Evolutionary conservation across 805 yeast species (phyloP), one percentile per base, ranked within the genome.

Genomic region (Tetrapisispora taiwanensis): DNA sequence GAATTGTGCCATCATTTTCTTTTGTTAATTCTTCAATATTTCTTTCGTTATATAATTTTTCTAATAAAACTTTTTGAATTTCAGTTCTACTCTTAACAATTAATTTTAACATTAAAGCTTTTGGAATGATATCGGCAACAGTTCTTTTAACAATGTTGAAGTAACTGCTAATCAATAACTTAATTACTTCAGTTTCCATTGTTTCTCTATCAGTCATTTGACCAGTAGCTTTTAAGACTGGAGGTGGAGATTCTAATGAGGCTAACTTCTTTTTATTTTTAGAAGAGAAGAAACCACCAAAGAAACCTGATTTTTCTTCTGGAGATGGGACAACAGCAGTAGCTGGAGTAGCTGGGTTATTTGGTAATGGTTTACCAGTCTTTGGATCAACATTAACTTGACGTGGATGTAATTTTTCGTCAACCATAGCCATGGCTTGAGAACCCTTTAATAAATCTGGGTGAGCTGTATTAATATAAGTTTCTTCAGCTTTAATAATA

Each of bases 231-330:
- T 89, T 83, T 58, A 90, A 76, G 6, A 88, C 89, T 30, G 95
- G 79, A 35, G 98, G 98, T 41, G 98, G 98, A 3, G 97, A 90
- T 66, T 90, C 98, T 90, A 90, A 84, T 17, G 86, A 80, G 26
- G 94, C 97, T 56, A 89, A 73, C 67, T 92, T 81, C 75, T 89
- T 89, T 69, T 89, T 92, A 65, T 87, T 87, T 68, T 88, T 89
- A 4, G 90, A 77, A 9, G 89, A 78, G 67, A 92, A 92, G 62
- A 92, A 90, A 0, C 96, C 95, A 44, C 97, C 95, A 64, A 92
- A 92, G 69, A 90, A 92, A 5, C 97, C 95, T 42, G 79, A 76
- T 46, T 84, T 67, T 17, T 66, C 70, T 12, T 65, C 67, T 33
- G 48, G 47, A 30, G 62, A 36, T 49, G 71, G 57, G 0, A 54